These are phyloP conservation scores for Penicillium antarcticum DNA, from an alignment of 495 filamentous ascomycete species.

Conservation along the genomic window DNA sequence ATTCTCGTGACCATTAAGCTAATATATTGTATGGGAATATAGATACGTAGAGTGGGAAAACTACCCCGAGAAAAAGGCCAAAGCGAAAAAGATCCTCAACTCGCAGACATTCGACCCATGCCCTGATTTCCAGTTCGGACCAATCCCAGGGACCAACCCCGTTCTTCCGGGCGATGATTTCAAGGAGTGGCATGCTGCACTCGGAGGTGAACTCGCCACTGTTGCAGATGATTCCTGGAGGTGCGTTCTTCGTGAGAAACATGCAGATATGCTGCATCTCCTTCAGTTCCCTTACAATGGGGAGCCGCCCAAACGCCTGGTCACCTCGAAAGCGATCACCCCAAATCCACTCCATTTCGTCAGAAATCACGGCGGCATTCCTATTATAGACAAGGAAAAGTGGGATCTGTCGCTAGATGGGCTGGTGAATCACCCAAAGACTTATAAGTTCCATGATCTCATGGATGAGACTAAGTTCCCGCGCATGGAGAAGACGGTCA, in stretches of 20 bases:
- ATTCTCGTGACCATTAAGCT: background rate
- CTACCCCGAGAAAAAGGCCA: conserved; percentile 61
- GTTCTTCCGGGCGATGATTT: conserved; percentile 60
- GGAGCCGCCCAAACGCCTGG: conserved; percentile 53
- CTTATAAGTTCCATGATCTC: conserved; percentile 52
- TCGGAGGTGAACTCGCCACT: conserved; percentile 46
- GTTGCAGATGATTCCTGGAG: conserved; percentile 56
- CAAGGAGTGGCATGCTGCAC: conserved; percentile 62
- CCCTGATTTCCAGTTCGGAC: conserved; percentile 58
- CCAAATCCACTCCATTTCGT: conserved; percentile 60
- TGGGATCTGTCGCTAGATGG: conserved; percentile 53
- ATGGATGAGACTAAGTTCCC: conserved; percentile 56
- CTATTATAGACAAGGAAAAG: conserved; percentile 52
- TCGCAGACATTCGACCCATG: conserved; percentile 53
- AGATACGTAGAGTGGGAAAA: conserved; percentile 67
- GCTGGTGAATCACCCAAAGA: conserved; percentile 52
- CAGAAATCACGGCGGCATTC: conserved; percentile 66
- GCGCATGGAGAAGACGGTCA: conserved; percentile 49
- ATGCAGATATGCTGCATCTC: conserved; percentile 63
- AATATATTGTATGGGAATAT: background rate
- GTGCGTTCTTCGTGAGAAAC: conserved; percentile 57
- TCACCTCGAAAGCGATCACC: conserved; percentile 52
- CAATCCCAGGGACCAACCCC: conserved; percentile 60
- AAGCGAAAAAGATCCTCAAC: conserved; percentile 53
- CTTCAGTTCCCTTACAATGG: conserved; percentile 72